Evolutionary conservation across 2,329 filamentous ascomycete species (phyloP).

Genomic region (Penicillium polonicum): DNA sequence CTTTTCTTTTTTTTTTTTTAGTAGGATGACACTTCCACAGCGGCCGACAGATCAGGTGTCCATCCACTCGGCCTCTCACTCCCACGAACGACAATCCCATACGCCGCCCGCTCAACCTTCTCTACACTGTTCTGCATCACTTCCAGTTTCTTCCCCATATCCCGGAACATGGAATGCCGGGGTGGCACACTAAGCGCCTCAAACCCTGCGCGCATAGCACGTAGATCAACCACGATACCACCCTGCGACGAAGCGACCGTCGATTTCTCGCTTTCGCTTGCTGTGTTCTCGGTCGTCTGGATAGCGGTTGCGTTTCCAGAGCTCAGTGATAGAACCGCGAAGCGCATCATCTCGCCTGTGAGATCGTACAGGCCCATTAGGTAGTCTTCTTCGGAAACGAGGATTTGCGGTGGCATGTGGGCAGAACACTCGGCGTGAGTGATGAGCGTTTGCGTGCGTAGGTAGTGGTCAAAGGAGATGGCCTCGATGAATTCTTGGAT

Average conservation of each 20-base stretch:
- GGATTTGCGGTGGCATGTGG: slow-evolving; percentile 51
- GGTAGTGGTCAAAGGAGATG: slow-evolving; percentile 82
- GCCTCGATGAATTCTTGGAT: slow-evolving; percentile 96
- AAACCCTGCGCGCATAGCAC: slow-evolving; percentile 71
- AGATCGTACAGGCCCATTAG: slow-evolving; percentile 89
- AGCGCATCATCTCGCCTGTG: slow-evolving; percentile 95
- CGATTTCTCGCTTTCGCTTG: slow-evolving; percentile 6
- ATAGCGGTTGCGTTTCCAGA: slow-evolving; percentile 59
- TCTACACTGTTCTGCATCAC: slow-evolving; percentile 85
- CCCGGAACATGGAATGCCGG: slow-evolving; percentile 55
- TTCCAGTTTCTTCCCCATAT: slow-evolving; percentile 75
- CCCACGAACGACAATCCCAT: slow-evolving; percentile 82
- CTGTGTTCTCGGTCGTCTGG: slow-evolving; percentile 21
- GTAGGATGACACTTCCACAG: slow-evolving; percentile 41
- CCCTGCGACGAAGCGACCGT: slow-evolving; percentile 46
- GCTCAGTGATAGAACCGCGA: slow-evolving; percentile 84
- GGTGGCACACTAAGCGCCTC: slow-evolving; percentile 65
- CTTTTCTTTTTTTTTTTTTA: slow-evolving; percentile 18
- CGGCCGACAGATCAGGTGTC: slow-evolving; percentile 70
- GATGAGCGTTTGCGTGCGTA: slow-evolving; percentile 73
- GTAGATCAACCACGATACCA: slow-evolving; percentile 76
- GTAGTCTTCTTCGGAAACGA: slow-evolving; percentile 79
- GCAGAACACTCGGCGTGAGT: slow-evolving; percentile 60
- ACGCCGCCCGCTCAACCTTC: slow-evolving; percentile 90
- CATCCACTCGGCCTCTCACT: slow-evolving; percentile 88